Conservation (phyloP, 345 rosid species). For the Corchorus olitorius region DNA sequence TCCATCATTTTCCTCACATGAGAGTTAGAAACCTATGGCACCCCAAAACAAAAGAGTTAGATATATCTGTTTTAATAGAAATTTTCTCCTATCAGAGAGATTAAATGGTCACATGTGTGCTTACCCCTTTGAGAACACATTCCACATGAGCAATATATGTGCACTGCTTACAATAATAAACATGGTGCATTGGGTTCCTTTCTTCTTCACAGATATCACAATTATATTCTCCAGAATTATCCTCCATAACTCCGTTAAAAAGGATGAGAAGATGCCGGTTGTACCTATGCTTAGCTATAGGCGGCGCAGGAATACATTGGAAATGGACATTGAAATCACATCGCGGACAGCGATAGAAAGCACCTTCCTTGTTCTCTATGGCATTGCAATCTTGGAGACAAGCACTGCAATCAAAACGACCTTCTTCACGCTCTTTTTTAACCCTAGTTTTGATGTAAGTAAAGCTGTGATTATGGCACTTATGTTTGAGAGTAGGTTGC, state of each 20-base stretch:
- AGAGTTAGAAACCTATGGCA: not conserved
- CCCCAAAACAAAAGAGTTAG: not conserved
- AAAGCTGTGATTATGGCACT: not conserved
- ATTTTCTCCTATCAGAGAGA: too few species aligned
- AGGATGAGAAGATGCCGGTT: not conserved
- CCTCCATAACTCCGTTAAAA: not conserved
- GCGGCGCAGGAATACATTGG: not conserved
- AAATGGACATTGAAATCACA: constrained; percentile 9
- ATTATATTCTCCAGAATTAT: not conserved
- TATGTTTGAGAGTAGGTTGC: not conserved
- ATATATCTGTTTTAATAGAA: too few species aligned
- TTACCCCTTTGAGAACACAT: constrained; percentile 11
- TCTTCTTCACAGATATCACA: too few species aligned
- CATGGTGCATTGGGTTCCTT: constrained; percentile 1
- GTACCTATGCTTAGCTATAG: not conserved
- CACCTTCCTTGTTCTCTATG: not conserved
- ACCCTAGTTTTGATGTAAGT: not conserved
- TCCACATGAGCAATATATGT: not conserved
- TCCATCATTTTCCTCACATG: not conserved
- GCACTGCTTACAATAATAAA: constrained; percentile 10
- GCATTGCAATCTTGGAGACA: not conserved
- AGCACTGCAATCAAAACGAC: not conserved
- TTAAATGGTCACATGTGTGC: too few species aligned
- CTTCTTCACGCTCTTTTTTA: not conserved
- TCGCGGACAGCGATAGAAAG: not conserved